Base-by-base conservation (phyloP, 208 protist species). In the Leishmania tropica region DNA sequence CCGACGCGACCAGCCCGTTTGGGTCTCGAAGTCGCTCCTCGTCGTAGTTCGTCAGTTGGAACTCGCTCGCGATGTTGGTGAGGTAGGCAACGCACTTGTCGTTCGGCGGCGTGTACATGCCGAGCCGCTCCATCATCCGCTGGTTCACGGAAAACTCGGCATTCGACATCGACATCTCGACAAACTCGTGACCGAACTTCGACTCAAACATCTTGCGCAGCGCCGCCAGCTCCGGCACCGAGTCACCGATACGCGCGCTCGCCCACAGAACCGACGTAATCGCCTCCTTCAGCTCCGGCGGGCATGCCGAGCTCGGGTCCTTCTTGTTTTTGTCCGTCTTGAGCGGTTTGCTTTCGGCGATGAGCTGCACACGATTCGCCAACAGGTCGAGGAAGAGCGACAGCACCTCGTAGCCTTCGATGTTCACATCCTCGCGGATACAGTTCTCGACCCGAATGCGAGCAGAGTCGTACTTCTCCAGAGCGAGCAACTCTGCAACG, bases 381-480 rank as follows among this genome's bases (percentile, higher is more conserved):
- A 97, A 68, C 31, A 98, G 85, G 48, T 97, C 92, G 24, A 96
- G 88, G 85, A 97, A 96, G 40, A 98, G 86, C 13, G 90, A 87
- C 4, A 98, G 86, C 60, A 96, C 92, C 75, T 98, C 96, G 65
- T 90, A 87, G 24, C 94, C 96, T 62, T 97, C 93, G 71, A 98
- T 97, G 67, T 87, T 94, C 45, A 96, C 88, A 78, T 97, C 95
- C 60, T 98, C 94, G 51, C 96, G 92, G 31, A 98, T 94, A 47
- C 87, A 93, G 76, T 88, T 89, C 86, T 98, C 96, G 2, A 97
- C 94, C 15, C 88, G 89, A 64, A 98, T 96, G 72, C 94, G 94
- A 11, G 96, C 96, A 0, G 90, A 92, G 77, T 98, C 96, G 75
- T 98, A 97, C 88, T 98, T 98, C 65, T 93, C 91, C 47, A 93